A percentile compares a stretch with the other conserved stretches of the same genome.
Evolutionary conservation across 2,329 filamentous ascomycete species (phyloP).

Genomic region (Stachybotrys chlorohalonatus): DNA sequence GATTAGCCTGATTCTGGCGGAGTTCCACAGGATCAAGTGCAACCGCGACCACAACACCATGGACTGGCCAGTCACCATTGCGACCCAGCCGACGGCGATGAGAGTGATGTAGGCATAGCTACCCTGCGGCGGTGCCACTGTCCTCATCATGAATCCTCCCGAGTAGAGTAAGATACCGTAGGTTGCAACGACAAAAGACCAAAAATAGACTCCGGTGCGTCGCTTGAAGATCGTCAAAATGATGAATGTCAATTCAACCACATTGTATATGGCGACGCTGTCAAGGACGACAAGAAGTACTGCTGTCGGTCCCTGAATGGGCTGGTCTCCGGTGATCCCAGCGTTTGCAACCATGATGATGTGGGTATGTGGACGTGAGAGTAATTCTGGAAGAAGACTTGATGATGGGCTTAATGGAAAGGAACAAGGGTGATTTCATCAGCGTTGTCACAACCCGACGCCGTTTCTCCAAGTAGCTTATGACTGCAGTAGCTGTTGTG

Average conservation of each 20-base stretch:
- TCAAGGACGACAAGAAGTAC: constrained; percentile 18
- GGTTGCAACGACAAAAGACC: constrained; percentile 25
- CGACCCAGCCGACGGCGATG: constrained; percentile 18
- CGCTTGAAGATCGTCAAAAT: constrained; percentile 25
- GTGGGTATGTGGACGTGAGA: background rate
- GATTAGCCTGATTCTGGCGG: constrained; percentile 35
- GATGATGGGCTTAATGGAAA: no score
- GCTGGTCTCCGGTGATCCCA: background rate
- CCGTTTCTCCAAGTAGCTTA: no score
- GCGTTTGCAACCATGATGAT: background rate
- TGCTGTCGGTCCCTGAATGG: background rate
- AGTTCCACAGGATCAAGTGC: constrained; percentile 47
- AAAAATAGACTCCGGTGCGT: constrained; percentile 26
- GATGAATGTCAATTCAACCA: constrained; percentile 24
- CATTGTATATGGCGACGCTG: constrained; percentile 23
- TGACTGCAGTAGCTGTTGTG: no score
- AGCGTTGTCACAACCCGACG: no score
- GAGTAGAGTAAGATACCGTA: constrained; percentile 26
- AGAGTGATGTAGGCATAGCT: constrained; percentile 12
- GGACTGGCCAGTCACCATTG: constrained; percentile 53
- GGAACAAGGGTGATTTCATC: no score
- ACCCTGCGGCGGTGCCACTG: constrained; percentile 9
- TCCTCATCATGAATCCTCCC: constrained; percentile 36
- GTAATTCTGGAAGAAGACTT: no score
- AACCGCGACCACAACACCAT: constrained; percentile 55